Evolutionary conservation across 1,284 basidiomycete species (phyloP).

Genomic region (Erythrobasidium hasegawianum): DNA sequence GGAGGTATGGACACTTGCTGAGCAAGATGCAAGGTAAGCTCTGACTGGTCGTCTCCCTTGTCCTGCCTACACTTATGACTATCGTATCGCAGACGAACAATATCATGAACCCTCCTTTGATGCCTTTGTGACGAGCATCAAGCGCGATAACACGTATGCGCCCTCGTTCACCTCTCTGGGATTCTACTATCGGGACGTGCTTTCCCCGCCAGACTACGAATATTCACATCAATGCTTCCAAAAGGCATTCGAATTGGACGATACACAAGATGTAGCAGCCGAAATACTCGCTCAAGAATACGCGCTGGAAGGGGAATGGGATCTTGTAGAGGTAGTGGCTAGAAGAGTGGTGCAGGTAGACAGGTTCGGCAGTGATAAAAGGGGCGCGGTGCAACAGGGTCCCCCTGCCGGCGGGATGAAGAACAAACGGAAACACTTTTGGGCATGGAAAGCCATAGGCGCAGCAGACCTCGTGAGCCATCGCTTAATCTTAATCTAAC

Average conservation of each 20-base stretch:
- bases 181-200: constrained; percentile 73
- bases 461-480: constrained; percentile 84
- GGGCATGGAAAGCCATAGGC: constrained; percentile 98
- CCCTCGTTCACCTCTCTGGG: constrained; percentile 92
- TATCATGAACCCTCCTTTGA: constrained; percentile 63
- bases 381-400: constrained; percentile 21
- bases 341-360: constrained; percentile 71
- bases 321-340: constrained; percentile 88
- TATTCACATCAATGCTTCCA: constrained; percentile 95
- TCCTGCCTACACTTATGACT: constrained; percentile 11
- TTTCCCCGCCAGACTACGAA: constrained; percentile 69
- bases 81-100: not conserved
- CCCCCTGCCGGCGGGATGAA: constrained; percentile 48
- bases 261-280: constrained; percentile 81
- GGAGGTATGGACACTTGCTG: constrained; percentile 72
- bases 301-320: constrained; percentile 91
- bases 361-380: constrained; percentile 12
- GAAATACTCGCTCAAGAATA: constrained; percentile 79
- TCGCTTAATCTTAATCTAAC: too few relatives aligned
- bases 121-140: constrained; percentile 77
- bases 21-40: constrained; percentile 70
- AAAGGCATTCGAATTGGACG: constrained; percentile 95
- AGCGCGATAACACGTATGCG: constrained; percentile 71
- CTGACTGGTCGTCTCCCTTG: too few relatives aligned
- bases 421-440: constrained; percentile 69